Conservation (phyloP, 805 yeast species). For the Candida lessepsii region DNA sequence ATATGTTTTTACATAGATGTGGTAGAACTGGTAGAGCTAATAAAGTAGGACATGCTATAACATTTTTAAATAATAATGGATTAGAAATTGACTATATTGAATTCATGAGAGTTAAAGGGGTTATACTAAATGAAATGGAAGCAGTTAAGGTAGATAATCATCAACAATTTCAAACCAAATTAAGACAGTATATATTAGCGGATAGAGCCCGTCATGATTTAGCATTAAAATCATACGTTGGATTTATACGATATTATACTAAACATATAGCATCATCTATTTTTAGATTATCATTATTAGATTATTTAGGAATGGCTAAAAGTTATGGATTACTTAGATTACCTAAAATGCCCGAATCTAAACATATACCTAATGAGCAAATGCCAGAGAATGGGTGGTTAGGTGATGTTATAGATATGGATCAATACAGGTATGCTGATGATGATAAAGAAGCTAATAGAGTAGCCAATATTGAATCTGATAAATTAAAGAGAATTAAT, state of each 20-base stretch:
- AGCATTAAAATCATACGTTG: conserved; percentile 78
- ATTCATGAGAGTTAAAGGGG: conserved; percentile 69
- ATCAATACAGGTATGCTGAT: conserved; percentile 63
- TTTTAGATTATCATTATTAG: conserved; percentile 70
- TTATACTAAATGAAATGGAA: conserved; percentile 46
- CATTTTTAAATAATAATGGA: conserved; percentile 52
- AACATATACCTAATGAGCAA: conserved; percentile 43
- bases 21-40: conserved; percentile 97
- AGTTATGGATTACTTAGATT: conserved; percentile 78
- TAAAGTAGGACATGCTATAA: conserved; percentile 72
- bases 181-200: conserved; percentile 55
- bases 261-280: conserved; percentile 89
- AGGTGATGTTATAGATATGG: conserved; percentile 62
- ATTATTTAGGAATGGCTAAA: conserved; percentile 68
- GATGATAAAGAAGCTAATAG: conserved; percentile 61
- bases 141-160: conserved; percentile 25
- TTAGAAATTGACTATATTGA: conserved; percentile 80
- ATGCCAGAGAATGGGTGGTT: conserved; percentile 79
- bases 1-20: conserved; percentile 86
- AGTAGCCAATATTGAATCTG: conserved; percentile 53
- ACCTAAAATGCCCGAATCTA: conserved; percentile 93
- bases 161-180: conserved; percentile 21
- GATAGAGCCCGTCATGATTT: conserved; percentile 83
- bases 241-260: conserved; percentile 77
- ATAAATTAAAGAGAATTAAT: conserved; percentile 32